Percentiles rank a stretch among this genome's conserved stretches.
phyloP scores from a whole-genome alignment of 192 early-diverging fungal species.

The Coemansia sp. region DNA sequence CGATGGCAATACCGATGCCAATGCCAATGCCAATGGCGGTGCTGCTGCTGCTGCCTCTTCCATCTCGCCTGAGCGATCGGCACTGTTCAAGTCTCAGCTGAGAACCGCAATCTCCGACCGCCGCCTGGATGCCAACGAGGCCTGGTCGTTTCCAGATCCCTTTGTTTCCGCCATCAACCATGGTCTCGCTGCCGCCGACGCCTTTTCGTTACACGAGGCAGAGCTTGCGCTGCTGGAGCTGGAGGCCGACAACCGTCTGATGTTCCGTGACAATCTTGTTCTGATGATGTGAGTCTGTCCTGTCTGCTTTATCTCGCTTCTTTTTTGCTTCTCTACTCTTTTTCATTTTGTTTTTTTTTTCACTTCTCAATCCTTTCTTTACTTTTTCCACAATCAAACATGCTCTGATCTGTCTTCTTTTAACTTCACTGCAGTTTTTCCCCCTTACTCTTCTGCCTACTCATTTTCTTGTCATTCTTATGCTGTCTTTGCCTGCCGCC shows the following conservation, averaged over 20 bases:
- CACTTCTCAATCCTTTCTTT: too few relatives aligned
- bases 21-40: not conserved
- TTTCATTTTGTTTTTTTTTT: too few relatives aligned
- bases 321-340: not conserved
- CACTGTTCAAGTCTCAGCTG: conserved; percentile 56
- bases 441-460: not conserved
- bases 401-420: too few relatives aligned
- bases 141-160: conserved; percentile 56
- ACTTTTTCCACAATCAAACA: too few relatives aligned
- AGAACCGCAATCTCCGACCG: conserved; percentile 38
- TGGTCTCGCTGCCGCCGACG: conserved; percentile 27
- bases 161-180: conserved; percentile 62
- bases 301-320: not conserved
- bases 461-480: not conserved
- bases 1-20: conserved; percentile 12
- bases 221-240: conserved; percentile 61
- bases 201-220: conserved; percentile 62
- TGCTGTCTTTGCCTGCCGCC: not conserved
- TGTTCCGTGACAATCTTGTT: conserved; percentile 67
- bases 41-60: not conserved
- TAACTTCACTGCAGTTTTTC: too few relatives aligned
- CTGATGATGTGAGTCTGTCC: conserved; percentile 62
- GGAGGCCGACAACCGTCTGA: conserved; percentile 68
- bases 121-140: conserved; percentile 53
- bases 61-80: conserved; percentile 23